Base-by-base conservation (phyloP, 2,329 filamentous ascomycete species). In the Neonectria neomacrospora region DNA sequence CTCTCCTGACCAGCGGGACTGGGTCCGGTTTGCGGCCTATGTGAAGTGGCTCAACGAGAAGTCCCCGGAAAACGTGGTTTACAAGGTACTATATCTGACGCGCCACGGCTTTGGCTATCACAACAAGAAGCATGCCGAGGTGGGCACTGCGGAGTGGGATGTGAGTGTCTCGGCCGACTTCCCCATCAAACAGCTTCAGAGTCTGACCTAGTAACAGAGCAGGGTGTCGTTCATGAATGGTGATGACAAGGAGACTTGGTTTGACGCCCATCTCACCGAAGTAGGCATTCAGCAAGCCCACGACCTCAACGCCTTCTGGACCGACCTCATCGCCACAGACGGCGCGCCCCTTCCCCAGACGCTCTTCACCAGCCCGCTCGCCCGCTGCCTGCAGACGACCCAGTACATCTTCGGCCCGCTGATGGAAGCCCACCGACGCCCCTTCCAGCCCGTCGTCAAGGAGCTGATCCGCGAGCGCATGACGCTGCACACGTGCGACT, bases 401-500 rank as follows among this genome's bases (percentile, higher is more conserved):
- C 76, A 79, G 26, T 73, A 85, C 3, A 83, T 84, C 6, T 89
- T 86, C 68, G 69, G 73, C 0, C 79, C 79, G 1, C 73, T 88
- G 7, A 68, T 76, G 57, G 58, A 67, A 12, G 63, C 67, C 53
- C 77, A 58, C 66, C 82, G 41, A 74, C 71, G 67, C 11, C 77
- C 79, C 0, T 87, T 87, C 64, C 76, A 73, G 6, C 86, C 86
- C 0, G 76, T 81, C 2, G 75, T 90, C 70, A 89, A 88, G 71
- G 88, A 90, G 61, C 73, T 82, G 5, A 78, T 90, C 14, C 80
- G 88, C 20, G 88, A 91, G 73, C 83, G 85, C 2, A 81, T 88
- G 61, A 87, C 85, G 9, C 79, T 84, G 57, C 88, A 90, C 72
- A 90, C 87, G 0, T 90, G 88, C 72, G 87, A 90, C 73, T 81